Conservation (phyloP, 768 basidiomycete species). For the Basidioascus undulatus region DNA sequence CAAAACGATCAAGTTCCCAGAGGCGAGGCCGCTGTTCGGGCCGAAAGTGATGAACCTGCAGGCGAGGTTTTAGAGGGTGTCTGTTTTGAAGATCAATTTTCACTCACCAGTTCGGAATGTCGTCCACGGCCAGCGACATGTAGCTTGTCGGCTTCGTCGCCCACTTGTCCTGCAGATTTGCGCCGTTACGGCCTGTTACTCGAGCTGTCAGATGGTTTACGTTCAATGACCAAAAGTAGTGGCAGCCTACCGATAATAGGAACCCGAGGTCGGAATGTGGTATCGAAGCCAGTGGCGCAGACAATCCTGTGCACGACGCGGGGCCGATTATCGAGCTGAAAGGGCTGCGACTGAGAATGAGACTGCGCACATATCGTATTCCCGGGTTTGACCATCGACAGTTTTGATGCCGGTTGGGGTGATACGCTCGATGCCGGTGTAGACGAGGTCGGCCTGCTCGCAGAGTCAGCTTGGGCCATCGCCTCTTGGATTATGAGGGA, state of each 20-base stretch:
- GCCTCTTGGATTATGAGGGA: too few relatives aligned
- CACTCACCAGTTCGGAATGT: slow-evolving; percentile 34
- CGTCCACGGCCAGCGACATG: slow-evolving; percentile 32
- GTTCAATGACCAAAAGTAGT: slow-evolving; percentile 2
- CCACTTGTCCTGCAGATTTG: slow-evolving; percentile 30
- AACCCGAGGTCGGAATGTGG: slow-evolving; percentile 1
- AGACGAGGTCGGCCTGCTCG: slow-evolving; percentile 5
- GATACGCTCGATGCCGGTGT: slow-evolving; percentile 25
- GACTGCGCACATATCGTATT: too few relatives aligned
- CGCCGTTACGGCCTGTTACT: slow-evolving; percentile 27
- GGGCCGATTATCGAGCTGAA: too few relatives aligned
- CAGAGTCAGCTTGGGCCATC: too few relatives aligned
- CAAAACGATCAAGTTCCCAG: slow-evolving; percentile 31
- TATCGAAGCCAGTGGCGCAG: slow-evolving; percentile 40
- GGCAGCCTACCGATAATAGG: too few relatives aligned
- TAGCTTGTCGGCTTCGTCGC: slow-evolving; percentile 33
- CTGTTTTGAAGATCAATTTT: not conserved
- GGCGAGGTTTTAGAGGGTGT: not conserved
- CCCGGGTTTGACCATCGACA: slow-evolving; percentile 28
- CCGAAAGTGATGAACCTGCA: slow-evolving; percentile 21
- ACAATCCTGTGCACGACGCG: too few relatives aligned
- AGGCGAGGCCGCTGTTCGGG: slow-evolving; percentile 32
- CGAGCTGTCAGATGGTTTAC: slow-evolving; percentile 5
- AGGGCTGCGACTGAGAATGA: too few relatives aligned
- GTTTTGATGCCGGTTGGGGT: slow-evolving; percentile 33